Evolutionary conservation across 2,329 filamentous ascomycete genomes (phyloP), one percentile per base, ranked within the genome.

Genomic region (Daldinia eschscholtzii): DNA sequence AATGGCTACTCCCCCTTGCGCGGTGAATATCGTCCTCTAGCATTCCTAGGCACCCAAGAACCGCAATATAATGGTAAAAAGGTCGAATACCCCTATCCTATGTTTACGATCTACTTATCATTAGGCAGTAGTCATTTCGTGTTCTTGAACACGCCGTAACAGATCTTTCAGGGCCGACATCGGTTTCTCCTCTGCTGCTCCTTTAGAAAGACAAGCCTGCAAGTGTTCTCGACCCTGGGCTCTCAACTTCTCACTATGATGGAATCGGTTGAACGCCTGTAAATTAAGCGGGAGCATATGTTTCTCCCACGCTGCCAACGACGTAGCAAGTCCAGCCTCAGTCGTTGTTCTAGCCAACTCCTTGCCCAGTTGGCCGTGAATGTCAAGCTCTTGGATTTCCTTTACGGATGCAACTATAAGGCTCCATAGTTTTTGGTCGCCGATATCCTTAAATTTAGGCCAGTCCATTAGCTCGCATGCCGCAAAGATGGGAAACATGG

Each of bases 251-350:
- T 58, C n/a, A 3, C 64, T 60, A n/a, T 70, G 67, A 28, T 70
- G 67, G 20, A 58, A 70, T n/a, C 57, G 64, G n/a, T 70, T 67
- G 28, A 70, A 70, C 15, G 37, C 57, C 33, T 70, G 67, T 50
- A 70, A 26, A 12, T 67, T 60, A 0, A 70, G n/a, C 46, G 67
- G 67, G 10, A 61, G 13, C 44, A 70, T 64, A 5, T 39, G 15
- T 15, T 58, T 57, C 52, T 70, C 67, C 67, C 60, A 67, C 6
- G 35, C 64, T 20, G 30, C 60, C 18, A 70, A 26, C 9, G 23
- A 6, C 9, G 60, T 57, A 1, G 57, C 60, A 2, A 70, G 41
- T 1, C 60, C 48, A 15, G 20, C 56, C 33, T 52, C 46, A 13
- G 46, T 52, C 4, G 26, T 52, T 13, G 3, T 33, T 10, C 10